phyloP scores from a whole-genome alignment of 176 grass and related monocot species.

The Puya raimondii region DNA sequence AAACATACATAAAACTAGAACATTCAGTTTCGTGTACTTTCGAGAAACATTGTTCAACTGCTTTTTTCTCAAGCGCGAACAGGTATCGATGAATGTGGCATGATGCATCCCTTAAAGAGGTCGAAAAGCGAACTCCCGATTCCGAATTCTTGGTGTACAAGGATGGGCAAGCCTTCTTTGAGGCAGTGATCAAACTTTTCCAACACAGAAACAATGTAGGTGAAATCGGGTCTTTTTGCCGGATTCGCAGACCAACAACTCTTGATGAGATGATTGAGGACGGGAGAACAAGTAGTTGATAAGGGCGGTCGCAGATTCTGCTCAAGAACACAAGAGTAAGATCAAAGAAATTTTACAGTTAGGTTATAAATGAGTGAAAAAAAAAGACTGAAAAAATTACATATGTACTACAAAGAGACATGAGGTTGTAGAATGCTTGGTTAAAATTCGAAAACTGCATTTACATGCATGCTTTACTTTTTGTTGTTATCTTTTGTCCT shows the following conservation, averaged over 20 bases:
- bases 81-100: slow-evolving; percentile 47
- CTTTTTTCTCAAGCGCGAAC: slow-evolving; percentile 33
- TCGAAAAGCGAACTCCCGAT: slow-evolving; percentile 49
- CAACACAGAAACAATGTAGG: slow-evolving; percentile 79
- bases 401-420: too few species aligned
- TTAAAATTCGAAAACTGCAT: too few species aligned
- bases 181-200: slow-evolving; percentile 94
- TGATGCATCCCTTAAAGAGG: slow-evolving; percentile 68
- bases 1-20: too few species aligned
- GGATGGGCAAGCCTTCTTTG: slow-evolving; percentile 62
- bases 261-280: slow-evolving; percentile 82
- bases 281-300: slow-evolving; percentile 60
- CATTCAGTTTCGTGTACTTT: not conserved
- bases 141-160: slow-evolving; percentile 66
- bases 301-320: slow-evolving; percentile 84
- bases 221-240: slow-evolving; percentile 78
- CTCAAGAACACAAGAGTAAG: not conserved
- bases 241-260: slow-evolving; percentile 84
- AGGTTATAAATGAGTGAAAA: not conserved
- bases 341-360: not conserved
- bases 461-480: too few species aligned
- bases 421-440: too few species aligned
- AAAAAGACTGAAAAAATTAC: not conserved
- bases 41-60: not conserved
- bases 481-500: too few species aligned